Base-by-base conservation (phyloP, 805 yeast genomes). In the Ogataea philodendri region DNA sequence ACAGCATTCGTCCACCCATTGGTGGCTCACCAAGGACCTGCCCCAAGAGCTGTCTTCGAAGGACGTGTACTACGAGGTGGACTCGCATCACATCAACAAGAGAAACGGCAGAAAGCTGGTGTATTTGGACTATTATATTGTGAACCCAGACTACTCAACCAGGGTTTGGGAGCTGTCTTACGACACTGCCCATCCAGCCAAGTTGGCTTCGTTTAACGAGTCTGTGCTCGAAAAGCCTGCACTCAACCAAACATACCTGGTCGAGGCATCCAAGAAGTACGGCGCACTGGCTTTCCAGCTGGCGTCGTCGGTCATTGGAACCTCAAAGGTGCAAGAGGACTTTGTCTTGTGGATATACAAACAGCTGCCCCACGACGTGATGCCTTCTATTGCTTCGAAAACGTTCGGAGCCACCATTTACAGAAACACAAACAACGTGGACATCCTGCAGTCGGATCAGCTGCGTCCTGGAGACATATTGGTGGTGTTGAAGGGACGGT, bases 381-480 rank as follows among this genome's bases (percentile, higher is more conserved):
- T 58, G 22, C 55, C 54, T 7, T 41, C 84, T 1, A 72, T 85
- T 30, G 95, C 87, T 0, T 57, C 62, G 22, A 77, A 82, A 47
- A 72, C 84, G 1, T 84, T 66, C 56, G 97, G 97, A 24, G 81
- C 72, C n/a, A 69, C 74, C 15, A 69, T 83, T 42, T 88, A 80
- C 60, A 65, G 68, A 45, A 83, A 72, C 46, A 60, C 73, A 41
- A 70, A 69, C 51, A 70, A 76, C 28, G 50, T 66, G 3, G 65
- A 68, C 5, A 72, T 77, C 5, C 61, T 69, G 10, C 78, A 73
- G 46, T 51, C 62, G 19, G 87, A 77, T 36, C 83, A 78, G 25
- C 73, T 88, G 36, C 69, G 74, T 30, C 81, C 94, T 0, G 98
- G 98, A 41, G 97, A 93, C 58, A 69, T 90, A 7, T 60, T 87